A percentile compares a stretch with the other conserved stretches of the same genome.
Conservation (phyloP, 1,284 basidiomycete species). For the Pascua guehoae region DNA sequence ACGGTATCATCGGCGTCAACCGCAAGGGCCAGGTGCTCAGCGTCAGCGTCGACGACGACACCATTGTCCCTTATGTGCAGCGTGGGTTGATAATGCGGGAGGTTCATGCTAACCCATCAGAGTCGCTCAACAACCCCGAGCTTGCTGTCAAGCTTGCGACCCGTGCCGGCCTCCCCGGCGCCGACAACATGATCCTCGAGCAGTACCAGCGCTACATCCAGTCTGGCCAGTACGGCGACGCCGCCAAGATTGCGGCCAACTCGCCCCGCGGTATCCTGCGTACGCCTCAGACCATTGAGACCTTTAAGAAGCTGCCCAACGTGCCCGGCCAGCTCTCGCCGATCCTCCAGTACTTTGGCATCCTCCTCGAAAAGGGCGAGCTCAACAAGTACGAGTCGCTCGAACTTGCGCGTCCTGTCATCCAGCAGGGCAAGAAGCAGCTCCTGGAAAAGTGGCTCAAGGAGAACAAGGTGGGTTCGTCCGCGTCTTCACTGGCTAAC, state of each 20-base stretch:
- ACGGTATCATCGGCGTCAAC: conserved; percentile 99
- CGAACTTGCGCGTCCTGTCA: conserved; percentile 91
- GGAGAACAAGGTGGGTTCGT: conserved; percentile 71
- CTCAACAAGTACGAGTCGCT: conserved; percentile 95
- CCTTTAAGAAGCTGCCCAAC: conserved; percentile 92
- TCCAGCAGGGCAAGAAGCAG: conserved; percentile 96
- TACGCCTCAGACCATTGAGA: conserved; percentile 92
- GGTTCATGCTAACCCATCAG: conserved; percentile 34
- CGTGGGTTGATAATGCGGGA: conserved; percentile 31
- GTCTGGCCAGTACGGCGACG: conserved; percentile 85
- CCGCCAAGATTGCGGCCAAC: conserved; percentile 98
- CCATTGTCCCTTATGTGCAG: conserved; percentile 92
- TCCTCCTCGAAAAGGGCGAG: conserved; percentile 94
- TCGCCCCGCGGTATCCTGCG: conserved; percentile 95
- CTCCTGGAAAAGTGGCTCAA: conserved; percentile 99
- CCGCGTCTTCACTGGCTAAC: too few relatives aligned
- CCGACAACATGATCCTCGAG: conserved; percentile 93
- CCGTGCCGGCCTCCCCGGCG: conserved; percentile 94
- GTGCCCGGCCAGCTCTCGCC: conserved; percentile 89
- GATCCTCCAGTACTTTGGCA: conserved; percentile 98
- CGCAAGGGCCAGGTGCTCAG: conserved; percentile 98
- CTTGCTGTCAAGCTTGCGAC: conserved; percentile 98
- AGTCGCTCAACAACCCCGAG: conserved; percentile 93
- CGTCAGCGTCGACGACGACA: conserved; percentile 94
- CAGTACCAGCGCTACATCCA: conserved; percentile 94